phyloP scores from a whole-genome alignment of 768 basidiomycete genomes.

The Lepiota venenata region DNA sequence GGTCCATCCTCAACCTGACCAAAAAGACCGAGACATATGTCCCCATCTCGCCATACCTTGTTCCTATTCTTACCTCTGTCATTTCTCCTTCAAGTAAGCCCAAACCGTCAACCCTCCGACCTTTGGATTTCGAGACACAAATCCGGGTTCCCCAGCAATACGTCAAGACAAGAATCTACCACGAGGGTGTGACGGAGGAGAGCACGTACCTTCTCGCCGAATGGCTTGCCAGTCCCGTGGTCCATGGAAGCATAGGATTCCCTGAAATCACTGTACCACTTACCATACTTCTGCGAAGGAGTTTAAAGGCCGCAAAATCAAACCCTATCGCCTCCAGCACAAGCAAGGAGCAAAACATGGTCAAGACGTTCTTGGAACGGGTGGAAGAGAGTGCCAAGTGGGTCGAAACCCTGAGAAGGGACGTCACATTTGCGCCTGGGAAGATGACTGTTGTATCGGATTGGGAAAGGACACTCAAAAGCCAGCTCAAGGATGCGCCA shows the following conservation, averaged over 20 bases:
- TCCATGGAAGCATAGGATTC: conserved; percentile 88
- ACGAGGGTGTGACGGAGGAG: conserved; percentile 83
- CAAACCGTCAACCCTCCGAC: conserved; percentile 82
- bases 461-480: conserved; percentile 65
- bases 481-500: conserved; percentile 66
- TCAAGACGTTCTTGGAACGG: conserved; percentile 83
- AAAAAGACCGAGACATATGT: conserved; percentile 83
- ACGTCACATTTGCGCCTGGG: conserved; percentile 73
- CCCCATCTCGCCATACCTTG: conserved; percentile 81
- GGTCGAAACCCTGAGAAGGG: conserved; percentile 69
- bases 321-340: conserved; percentile 22
- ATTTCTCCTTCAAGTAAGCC: conserved; percentile 66
- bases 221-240: conserved; percentile 66
- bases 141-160: conserved; percentile 90
- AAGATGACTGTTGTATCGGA: conserved; percentile 62
- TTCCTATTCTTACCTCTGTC: conserved; percentile 80
- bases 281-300: conserved; percentile 64
- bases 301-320: conserved; percentile 60
- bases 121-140: conserved; percentile 83
- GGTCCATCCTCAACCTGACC: conserved; percentile 83
- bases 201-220: conserved; percentile 74
- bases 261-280: conserved; percentile 89
- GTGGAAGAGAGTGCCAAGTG: conserved; percentile 81
- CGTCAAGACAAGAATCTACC: conserved; percentile 81
- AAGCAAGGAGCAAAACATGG: conserved; percentile 53